These are phyloP conservation scores for Solanum virginianum DNA, from an alignment of 257 asterid species.

Conservation along the genomic window DNA sequence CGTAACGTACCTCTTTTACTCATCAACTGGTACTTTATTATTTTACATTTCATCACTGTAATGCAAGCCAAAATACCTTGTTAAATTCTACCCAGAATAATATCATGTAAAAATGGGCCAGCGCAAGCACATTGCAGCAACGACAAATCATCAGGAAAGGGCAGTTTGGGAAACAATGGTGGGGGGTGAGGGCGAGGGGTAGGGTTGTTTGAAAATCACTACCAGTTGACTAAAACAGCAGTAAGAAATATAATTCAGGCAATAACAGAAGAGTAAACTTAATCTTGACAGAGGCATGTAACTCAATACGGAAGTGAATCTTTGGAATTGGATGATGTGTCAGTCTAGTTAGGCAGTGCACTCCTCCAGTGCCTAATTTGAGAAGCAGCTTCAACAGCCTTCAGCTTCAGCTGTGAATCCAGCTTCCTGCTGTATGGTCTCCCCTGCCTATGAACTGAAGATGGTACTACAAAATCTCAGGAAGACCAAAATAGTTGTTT, in stretches of 20 bases:
- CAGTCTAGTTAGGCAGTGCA: neutral
- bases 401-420: neutral
- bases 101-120: neutral
- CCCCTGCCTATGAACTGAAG: neutral
- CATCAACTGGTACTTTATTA: neutral
- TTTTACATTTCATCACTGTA: neutral
- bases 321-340: neutral
- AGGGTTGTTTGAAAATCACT: neutral
- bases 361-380: neutral
- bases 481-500: neutral
- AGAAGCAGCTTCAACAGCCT: neutral
- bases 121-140: neutral
- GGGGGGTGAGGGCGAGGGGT: neutral
- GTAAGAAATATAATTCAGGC: neutral
- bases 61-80: neutral
- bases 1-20: neutral
- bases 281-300: neutral
- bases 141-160: neutral
- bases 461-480: neutral
- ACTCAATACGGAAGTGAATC: neutral
- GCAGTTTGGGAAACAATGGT: neutral
- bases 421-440: neutral
- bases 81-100: neutral
- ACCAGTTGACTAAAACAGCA: neutral
- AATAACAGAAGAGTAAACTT: neutral